phyloP scores from a whole-genome alignment of 805 yeast species.

The Starmerella powellii region DNA sequence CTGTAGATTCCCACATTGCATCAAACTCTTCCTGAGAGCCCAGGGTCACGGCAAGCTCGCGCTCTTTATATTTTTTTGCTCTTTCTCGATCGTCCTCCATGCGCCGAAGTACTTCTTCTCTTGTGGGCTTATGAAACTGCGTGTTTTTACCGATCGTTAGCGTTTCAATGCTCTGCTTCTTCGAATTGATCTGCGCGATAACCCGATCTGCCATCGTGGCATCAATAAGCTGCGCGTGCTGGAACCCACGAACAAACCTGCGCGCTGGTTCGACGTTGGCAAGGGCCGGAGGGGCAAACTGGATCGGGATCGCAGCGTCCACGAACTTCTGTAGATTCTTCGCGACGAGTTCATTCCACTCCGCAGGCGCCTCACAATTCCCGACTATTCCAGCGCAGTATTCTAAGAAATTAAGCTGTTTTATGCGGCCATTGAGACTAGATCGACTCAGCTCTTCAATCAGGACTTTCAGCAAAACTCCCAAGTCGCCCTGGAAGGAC shows the following conservation, averaged over 20 bases:
- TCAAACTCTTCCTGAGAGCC: constrained; percentile 44
- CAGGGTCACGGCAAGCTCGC: constrained; percentile 50
- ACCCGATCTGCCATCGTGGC: neutral
- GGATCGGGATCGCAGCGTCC: constrained; percentile 22
- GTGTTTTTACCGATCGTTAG: neutral
- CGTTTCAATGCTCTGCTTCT: constrained; percentile 2
- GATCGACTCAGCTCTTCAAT: constrained; percentile 42
- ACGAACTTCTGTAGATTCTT: constrained; percentile 14
- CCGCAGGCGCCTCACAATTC: constrained; percentile 2
- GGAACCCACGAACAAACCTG: constrained; percentile 15
- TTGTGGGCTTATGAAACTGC: constrained; percentile 21
- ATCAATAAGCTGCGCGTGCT: constrained; percentile 3
- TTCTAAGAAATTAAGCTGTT: constrained; percentile 58
- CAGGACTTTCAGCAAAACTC: constrained; percentile 56
- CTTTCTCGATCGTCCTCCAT: constrained; percentile 92
- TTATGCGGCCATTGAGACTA: constrained; percentile 46
- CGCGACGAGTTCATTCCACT: constrained; percentile 6
- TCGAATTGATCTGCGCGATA: constrained; percentile 4
- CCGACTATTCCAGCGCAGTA: constrained; percentile 32
- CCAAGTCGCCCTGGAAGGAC: constrained; percentile 42
- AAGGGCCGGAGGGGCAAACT: constrained; percentile 21
- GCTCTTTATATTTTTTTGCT: constrained; percentile 68
- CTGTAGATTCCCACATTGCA: constrained; percentile 30
- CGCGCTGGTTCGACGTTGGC: constrained; percentile 20
- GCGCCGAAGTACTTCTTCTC: constrained; percentile 52